A percentile compares a stretch with the other conserved stretches of the same genome.
Conservation (phyloP, 176 grass and related monocot species). For the Eleusine coracana region DNA sequence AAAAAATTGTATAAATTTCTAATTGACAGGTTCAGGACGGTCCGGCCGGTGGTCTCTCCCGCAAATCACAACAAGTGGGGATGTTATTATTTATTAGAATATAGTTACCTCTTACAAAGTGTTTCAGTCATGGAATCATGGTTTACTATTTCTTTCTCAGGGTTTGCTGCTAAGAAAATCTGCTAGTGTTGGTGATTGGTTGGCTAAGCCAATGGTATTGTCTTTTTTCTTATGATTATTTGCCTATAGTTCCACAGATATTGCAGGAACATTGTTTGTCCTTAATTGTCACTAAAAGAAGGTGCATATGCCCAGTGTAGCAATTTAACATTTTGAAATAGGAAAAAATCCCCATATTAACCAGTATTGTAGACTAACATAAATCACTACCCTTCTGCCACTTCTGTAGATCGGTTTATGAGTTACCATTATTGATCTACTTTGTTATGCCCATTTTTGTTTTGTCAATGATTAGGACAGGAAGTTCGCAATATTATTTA, state of each 20-base stretch:
- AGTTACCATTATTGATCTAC: not conserved
- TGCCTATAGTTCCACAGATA: not conserved
- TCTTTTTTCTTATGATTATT: slow-evolving; percentile 11
- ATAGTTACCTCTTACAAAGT: slow-evolving; percentile 21
- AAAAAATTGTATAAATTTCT: slow-evolving; percentile 6
- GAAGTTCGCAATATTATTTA: not conserved
- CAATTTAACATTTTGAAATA: not conserved
- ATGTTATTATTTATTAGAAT: slow-evolving; percentile 34
- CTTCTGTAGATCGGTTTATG: not conserved
- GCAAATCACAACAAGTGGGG: slow-evolving; percentile 72
- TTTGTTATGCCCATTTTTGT: not conserved
- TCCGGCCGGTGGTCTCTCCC: slow-evolving; percentile 56
- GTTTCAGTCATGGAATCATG: not conserved
- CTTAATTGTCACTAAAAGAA: not conserved
- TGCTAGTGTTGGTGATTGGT: slow-evolving; percentile 90
- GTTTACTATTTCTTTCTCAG: slow-evolving; percentile 49
- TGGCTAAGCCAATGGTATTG: slow-evolving; percentile 77
- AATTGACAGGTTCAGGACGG: slow-evolving; percentile 67
- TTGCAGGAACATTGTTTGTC: not conserved
- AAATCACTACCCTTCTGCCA: slow-evolving; percentile 10
- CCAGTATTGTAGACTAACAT: not conserved
- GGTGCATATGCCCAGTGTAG: not conserved
- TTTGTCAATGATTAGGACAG: not conserved
- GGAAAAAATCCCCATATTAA: not conserved
- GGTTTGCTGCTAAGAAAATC: slow-evolving; percentile 87